Evolutionary conservation across 2,329 filamentous ascomycete genomes (phyloP), one percentile per base, ranked within the genome.

Genomic region (Plectosphaerella sp.): DNA sequence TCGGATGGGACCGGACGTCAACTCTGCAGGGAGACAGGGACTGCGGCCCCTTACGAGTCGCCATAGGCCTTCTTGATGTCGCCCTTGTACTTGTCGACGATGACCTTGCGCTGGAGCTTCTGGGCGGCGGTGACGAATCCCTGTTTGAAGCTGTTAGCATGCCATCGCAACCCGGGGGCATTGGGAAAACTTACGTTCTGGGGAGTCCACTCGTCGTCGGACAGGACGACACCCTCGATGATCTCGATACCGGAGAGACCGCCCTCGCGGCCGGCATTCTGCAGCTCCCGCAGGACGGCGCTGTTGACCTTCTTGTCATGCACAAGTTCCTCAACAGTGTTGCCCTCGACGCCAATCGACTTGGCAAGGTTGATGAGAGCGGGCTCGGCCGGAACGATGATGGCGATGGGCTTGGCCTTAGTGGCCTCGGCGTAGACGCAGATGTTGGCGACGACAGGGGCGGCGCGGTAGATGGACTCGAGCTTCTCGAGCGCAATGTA

Each of bases 401-500:
- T 79, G 45, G 78, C 78, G 58, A 82, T 70, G 11, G 78, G 78
- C 67, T 78, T 80, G 50, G 72, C 67, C 64, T 79, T 73, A 51
- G 71, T 69, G 50, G 69, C 62, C 56, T 79, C 77, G 51, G 78
- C 78, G 56, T 80, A 78, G 20, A 80, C 75, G 67, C 78, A 81
- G 56, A 82, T 81, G 62, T 82, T 82, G 56, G 69, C 75, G 11
- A 82, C 78, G 9, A 81, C 70, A 15, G 65, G 59, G 5, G 74
- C 67, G 22, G 78, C 73, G 20, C 78, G 76, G 67, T 79, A 79
- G 54, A 78, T 67, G 16, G 76, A 77, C 66, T 80, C 77, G 52
- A 80, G 74, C 70, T 87, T 92, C 77, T 92, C 88, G 11, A 92
- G 77, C 3, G 88, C 88, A 67, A 92, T 91, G 72, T 92, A 92